Evolutionary conservation across 2,329 filamentous ascomycete species (phyloP), one percentile per base, ranked within the genome.

Genomic region (Penicillium sp.): DNA sequence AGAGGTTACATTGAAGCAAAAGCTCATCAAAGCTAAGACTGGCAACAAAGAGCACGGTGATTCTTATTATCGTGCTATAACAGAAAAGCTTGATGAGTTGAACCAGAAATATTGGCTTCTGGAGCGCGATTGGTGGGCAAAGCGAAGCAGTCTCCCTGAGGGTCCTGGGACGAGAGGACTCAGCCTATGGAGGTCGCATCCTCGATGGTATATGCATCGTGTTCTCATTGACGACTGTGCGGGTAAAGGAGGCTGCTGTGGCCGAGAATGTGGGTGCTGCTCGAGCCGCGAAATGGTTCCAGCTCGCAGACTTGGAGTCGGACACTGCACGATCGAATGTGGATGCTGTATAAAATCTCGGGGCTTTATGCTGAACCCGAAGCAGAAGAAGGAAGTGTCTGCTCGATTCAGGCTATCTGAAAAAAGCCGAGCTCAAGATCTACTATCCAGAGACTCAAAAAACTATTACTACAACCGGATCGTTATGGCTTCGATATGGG

Each of bases 291-390:
- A 44, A 32, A 32, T 24, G 9, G 24, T 9, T 40, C 39, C 36
- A 21, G 11, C 29, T 22, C 18, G 29, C n/a, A 22, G 16, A 31
- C 29, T 45, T 45, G 48, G 40, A 29, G 32, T 41, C 18, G 48
- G 48, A n/a, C 48, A 50, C 27, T 50, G 48, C 18, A 50, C 48
- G 4, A 31, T 34, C n/a, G 48, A 50, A 39, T 50, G 48, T n/a
- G 27, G 18, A 14, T 50, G 48, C 31, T 50, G 48, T 27, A 29
- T 24, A 4, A 13, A 21, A 27, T n/a, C 32, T 16, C 48, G 48
- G 21, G 48, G 48, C 14, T 50, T 50, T 36, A 40, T 24, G 6
- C 14, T 40, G 13, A 40, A 5, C 5, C 8, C 38, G 13, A 16
- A 40, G 38, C n/a, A 40, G 14, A 21, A 40, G 14, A 16, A 40